Conservation (phyloP, 306 rosid genomes). For the Vigna angularis region DNA sequence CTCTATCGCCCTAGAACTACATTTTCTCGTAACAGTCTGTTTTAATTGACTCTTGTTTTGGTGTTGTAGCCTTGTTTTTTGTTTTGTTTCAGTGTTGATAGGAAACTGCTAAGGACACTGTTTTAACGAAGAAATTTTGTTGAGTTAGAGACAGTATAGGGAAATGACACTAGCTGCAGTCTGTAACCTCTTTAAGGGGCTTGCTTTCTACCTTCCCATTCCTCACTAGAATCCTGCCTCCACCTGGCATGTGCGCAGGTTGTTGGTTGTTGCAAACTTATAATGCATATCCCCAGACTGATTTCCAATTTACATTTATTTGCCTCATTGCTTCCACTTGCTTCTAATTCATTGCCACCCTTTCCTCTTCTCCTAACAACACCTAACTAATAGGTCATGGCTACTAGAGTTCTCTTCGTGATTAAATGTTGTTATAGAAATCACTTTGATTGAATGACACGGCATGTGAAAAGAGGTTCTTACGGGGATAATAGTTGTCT, state of each 20-base stretch:
- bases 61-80: neutral
- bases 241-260: neutral
- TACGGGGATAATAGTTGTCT: slow-evolving; percentile 3
- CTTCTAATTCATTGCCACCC: neutral
- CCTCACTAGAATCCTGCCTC: neutral
- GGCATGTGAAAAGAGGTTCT: slow-evolving; percentile 12
- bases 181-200: neutral
- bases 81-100: neutral
- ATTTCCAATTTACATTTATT: neutral
- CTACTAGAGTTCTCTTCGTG: neutral
- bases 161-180: neutral
- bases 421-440: neutral
- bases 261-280: neutral
- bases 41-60: slow-evolving; percentile 8
- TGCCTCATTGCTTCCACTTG: neutral
- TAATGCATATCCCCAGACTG: neutral
- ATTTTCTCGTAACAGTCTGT: neutral
- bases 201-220: neutral
- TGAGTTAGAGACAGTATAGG: neutral
- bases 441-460: neutral
- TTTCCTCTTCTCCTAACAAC: neutral
- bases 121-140: slow-evolving; percentile 1
- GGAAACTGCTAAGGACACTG: slow-evolving; percentile 1
- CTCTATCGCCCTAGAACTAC: too few species aligned
- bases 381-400: neutral